phyloP scores from a whole-genome alignment of 345 rosid genomes.

The Lepidium didymum region DNA sequence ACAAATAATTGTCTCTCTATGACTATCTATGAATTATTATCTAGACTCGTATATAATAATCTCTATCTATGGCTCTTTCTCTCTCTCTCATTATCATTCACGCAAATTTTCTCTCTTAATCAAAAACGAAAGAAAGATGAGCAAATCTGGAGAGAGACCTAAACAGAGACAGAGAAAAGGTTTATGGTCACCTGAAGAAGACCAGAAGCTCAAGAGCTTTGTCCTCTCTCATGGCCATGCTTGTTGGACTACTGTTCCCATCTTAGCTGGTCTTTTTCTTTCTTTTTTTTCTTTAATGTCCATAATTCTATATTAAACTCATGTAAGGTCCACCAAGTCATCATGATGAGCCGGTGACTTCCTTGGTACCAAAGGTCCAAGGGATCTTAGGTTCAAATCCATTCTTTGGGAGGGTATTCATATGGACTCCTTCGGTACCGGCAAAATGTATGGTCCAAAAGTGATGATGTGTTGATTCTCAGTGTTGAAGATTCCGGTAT shows the following conservation, averaged over 20 bases:
- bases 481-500: too few species aligned
- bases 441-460: too few species aligned
- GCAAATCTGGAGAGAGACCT: slow-evolving; percentile 44
- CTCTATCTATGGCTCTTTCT: not conserved
- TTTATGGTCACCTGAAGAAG: slow-evolving; percentile 98
- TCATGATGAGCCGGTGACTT: too few species aligned
- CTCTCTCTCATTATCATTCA: not conserved
- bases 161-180: slow-evolving; percentile 52
- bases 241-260: slow-evolving; percentile 85
- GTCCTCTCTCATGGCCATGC: slow-evolving; percentile 66
- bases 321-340: too few species aligned
- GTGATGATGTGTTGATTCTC: too few species aligned
- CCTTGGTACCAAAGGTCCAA: too few species aligned
- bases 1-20: not conserved
- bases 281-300: not conserved
- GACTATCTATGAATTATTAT: not conserved
- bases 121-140: slow-evolving; percentile 6
- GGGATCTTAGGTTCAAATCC: too few species aligned
- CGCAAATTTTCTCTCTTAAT: not conserved
- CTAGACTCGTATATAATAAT: slow-evolving; percentile 10
- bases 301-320: not conserved
- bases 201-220: slow-evolving; percentile 56
- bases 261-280: slow-evolving; percentile 58
- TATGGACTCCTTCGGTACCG: too few species aligned
- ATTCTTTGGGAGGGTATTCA: too few species aligned